Conservation (phyloP, 2,329 filamentous ascomycete genomes). For the Akanthomyces dipterigenus region DNA sequence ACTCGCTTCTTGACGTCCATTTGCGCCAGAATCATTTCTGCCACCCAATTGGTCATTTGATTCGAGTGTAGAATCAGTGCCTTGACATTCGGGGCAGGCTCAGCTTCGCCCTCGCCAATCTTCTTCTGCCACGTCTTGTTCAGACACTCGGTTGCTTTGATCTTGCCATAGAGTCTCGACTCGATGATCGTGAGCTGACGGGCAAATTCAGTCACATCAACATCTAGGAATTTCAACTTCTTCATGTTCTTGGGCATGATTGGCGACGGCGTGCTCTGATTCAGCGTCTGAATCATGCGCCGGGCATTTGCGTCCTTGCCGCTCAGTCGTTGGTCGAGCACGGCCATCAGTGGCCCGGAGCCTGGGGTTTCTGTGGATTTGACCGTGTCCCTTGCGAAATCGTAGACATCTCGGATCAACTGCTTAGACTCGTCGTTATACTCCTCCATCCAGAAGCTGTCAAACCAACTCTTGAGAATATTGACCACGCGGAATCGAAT, state of each 20-base stretch:
- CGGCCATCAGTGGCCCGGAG: conserved; percentile 72
- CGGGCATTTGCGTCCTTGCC: conserved; percentile 85
- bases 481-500: conserved; percentile 96
- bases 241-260: conserved; percentile 99
- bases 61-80: conserved; percentile 96
- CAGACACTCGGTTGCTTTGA: conserved; percentile 89
- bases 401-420: conserved; percentile 80
- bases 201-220: conserved; percentile 94
- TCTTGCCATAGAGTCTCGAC: conserved; percentile 88
- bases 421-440: conserved; percentile 76
- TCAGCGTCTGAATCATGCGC: conserved; percentile 79
- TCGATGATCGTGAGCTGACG: conserved; percentile 96
- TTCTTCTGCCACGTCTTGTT: conserved; percentile 99
- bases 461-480: conserved; percentile 97
- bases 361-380: conserved; percentile 91
- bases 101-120: conserved; percentile 68
- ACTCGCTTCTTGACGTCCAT: conserved; percentile 92
- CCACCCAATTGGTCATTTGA: conserved; percentile 98
- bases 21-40: conserved; percentile 96
- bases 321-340: conserved; percentile 80
- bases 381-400: conserved; percentile 85
- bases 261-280: conserved; percentile 72
- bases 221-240: conserved; percentile 97
- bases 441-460: conserved; percentile 98
- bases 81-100: conserved; percentile 91